phyloP scores from a whole-genome alignment of 352 stramenopile species.

The Ophiocytium majus region DNA sequence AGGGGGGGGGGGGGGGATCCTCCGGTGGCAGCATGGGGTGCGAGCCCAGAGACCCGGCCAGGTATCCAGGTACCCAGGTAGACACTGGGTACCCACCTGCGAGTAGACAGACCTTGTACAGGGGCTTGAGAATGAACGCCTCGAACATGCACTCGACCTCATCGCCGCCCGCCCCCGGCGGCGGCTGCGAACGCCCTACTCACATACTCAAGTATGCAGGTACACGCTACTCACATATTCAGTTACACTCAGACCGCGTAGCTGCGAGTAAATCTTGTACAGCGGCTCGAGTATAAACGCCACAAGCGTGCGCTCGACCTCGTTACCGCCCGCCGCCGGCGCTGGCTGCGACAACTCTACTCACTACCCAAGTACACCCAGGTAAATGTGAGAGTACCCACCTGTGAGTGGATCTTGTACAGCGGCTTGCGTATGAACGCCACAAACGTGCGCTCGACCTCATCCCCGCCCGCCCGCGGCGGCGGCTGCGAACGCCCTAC shows the following conservation, averaged over 20 bases:
- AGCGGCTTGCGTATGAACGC: conserved; percentile 95
- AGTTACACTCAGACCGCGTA: too few species aligned
- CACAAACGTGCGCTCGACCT: conserved; percentile 86
- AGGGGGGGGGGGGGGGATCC: too few species aligned
- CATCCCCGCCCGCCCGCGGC: not conserved
- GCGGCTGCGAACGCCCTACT: conserved; percentile 64
- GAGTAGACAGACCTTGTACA: conserved; percentile 99
- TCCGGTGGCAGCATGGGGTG: too few species aligned
- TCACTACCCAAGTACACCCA: not conserved
- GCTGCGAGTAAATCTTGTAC: conserved; percentile 96
- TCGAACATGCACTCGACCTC: conserved; percentile 86
- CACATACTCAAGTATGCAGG: too few species aligned
- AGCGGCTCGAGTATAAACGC: conserved; percentile 96
- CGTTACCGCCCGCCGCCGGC: not conserved
- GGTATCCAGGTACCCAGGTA: too few species aligned
- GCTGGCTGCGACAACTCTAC: conserved; percentile 63
- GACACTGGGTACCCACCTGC: too few species aligned
- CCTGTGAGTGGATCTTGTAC: conserved; percentile 96
- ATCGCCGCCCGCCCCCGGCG: conserved; percentile 21
- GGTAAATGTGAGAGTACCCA: conserved; percentile 56
- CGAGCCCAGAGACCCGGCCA: too few species aligned
- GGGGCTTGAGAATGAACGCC: conserved; percentile 92
- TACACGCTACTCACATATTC: too few species aligned
- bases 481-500: conserved; percentile 64
- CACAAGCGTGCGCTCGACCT: conserved; percentile 86